A percentile compares a stretch with the other conserved stretches of the same genome.
Conservation (phyloP, 257 asterid genomes). For the Schizonepeta tenuifolia region DNA sequence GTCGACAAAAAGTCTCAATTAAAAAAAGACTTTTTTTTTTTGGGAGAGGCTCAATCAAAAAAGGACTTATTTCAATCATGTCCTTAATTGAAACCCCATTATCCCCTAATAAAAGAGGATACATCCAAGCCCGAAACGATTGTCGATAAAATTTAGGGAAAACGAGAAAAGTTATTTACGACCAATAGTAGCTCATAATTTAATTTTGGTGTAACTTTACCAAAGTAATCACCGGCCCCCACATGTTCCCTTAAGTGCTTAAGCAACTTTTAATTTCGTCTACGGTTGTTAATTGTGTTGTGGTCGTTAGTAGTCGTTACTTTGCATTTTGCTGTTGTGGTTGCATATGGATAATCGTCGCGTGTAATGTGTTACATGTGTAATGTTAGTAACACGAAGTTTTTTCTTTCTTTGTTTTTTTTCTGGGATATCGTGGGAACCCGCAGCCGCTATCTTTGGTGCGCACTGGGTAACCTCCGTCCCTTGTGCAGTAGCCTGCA, state of each 20-base stretch:
- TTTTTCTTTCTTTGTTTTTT: too few species aligned
- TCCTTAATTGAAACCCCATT: background rate
- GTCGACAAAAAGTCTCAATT: slow-evolving; percentile 4
- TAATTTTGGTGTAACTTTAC: slow-evolving; percentile 30
- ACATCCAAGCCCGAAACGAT: slow-evolving; percentile 15
- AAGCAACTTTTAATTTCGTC: slow-evolving; percentile 25
- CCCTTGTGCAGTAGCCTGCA: too few species aligned
- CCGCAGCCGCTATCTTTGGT: too few species aligned
- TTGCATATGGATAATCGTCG: too few species aligned
- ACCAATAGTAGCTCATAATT: slow-evolving; percentile 23
- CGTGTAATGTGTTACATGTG: too few species aligned
- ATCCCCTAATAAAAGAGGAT: slow-evolving; percentile 27
- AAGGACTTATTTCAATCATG: background rate
- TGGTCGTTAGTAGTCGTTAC: background rate
- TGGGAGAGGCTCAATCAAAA: slow-evolving; percentile 13
- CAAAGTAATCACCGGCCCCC: slow-evolving; percentile 24
- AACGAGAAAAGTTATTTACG: slow-evolving; percentile 8
- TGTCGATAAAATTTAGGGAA: slow-evolving; percentile 23
- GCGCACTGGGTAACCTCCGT: too few species aligned
- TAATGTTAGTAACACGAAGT: too few species aligned
- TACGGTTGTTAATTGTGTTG: background rate
- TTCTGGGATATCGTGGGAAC: too few species aligned
- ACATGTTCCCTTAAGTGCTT: slow-evolving; percentile 29
- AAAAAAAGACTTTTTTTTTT: background rate
- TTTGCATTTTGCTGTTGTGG: background rate